Evolutionary conservation across 495 filamentous ascomycete species (phyloP).

Genomic region (Friedmanniomyces endolithicus): DNA sequence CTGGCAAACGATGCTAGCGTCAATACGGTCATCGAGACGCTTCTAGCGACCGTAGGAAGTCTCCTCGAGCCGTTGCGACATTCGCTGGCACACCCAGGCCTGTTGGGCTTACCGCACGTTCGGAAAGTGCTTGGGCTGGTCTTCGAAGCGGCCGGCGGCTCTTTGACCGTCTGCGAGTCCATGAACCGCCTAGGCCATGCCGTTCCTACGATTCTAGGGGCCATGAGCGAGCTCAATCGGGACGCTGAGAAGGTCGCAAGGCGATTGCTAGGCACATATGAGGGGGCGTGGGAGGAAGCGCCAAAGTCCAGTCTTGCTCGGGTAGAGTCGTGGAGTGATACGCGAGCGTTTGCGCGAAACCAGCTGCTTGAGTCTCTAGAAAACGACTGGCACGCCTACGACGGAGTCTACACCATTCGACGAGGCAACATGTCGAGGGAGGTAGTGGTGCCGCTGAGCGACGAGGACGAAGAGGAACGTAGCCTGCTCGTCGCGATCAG

Average conservation of each 20-base stretch:
- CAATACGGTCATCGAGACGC: constrained; percentile 33
- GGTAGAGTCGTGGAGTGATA: constrained; percentile 9
- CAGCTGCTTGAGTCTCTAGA: constrained; percentile 24
- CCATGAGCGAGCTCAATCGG: background rate
- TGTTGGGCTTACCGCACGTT: constrained; percentile 33
- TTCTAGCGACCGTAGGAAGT: constrained; percentile 35
- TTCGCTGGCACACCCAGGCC: constrained; percentile 25
- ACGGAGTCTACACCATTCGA: constrained; percentile 28
- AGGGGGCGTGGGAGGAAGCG: background rate
- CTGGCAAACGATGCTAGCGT: constrained; percentile 36
- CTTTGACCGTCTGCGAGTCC: background rate
- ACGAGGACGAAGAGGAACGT: constrained; percentile 26
- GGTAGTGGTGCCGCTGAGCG: constrained; percentile 26
- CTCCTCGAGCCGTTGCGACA: constrained; percentile 31
- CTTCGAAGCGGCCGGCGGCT: constrained; percentile 31
- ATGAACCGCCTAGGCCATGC: background rate
- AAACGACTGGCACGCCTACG: constrained; percentile 28
- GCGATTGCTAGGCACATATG: background rate
- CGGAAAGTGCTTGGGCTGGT: constrained; percentile 33
- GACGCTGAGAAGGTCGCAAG: background rate
- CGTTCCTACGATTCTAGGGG: background rate
- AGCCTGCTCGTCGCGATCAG: constrained; percentile 17
- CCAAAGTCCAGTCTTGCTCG: background rate
- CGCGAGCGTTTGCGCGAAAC: constrained; percentile 23
- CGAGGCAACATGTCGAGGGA: constrained; percentile 27